Base-by-base conservation (phyloP, 1,284 basidiomycete species). In the Inonotus hispidus region DNA sequence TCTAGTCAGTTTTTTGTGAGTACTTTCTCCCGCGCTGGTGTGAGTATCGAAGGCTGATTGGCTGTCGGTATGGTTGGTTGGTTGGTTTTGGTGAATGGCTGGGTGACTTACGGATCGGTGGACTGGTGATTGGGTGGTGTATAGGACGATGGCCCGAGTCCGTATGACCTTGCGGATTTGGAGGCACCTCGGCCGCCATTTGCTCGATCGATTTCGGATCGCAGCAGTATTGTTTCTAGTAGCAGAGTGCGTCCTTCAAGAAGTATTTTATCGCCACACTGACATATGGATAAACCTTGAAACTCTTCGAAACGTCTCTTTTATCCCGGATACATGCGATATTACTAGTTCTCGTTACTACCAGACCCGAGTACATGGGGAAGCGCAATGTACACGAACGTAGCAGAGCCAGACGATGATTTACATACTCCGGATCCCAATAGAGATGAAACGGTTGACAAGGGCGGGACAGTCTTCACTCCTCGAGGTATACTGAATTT, bases 401-500 rank as follows among this genome's bases (percentile, higher is more conserved):
- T 29, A 2, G 16, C 19, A 21, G 71, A 72, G 56, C 65, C 69
- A 5, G 71, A 72, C 63, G 71, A 72, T 67, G 66, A 63, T 38
- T 66, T 72, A n/a, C 71, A 73, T 64, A 69, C 71, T 47, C 70
- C 70, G 0, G 69, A 70, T 54, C 69, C 70, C 10, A 39, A 60
- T 41, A 61, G 68, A 25, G 55, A 71, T 59, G 53, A 66, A 41
- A 63, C 64, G 56, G 60, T 63, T 43, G 70, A 70, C 56, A 41
- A 38, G 54, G 69, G 68, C 10, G 75, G 76, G 6, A 71, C 71
- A 3, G 71, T 77, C 55, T 69, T 66, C 61, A 71, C 69, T 7
- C 35, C 65, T 13, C 70, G 78, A 57, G 78, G 77, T 6, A 29
- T 78, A 19, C 61, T 66, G 60, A 79, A 80, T 68, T 68, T 80